phyloP scores from a whole-genome alignment of 1,284 basidiomycete species.

The Exobasidium rhododendri region DNA sequence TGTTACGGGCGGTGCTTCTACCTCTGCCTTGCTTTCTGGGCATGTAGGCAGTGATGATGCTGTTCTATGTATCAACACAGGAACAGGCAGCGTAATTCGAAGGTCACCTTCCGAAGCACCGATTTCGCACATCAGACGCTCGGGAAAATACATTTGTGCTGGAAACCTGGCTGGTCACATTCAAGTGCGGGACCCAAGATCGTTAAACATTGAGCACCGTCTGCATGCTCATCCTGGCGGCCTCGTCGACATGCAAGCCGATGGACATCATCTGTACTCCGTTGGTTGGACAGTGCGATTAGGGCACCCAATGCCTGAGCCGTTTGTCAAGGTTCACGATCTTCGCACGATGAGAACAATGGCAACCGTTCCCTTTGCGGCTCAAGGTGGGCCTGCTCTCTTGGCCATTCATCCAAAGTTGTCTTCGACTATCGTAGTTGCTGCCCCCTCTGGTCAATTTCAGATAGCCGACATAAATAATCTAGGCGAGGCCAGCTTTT shows the following conservation, averaged over 20 bases:
- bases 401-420: constrained; percentile 78
- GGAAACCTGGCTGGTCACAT: constrained; percentile 45
- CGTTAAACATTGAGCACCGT: constrained; percentile 44
- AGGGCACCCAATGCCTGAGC: constrained; percentile 82
- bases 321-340: constrained; percentile 89
- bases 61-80: constrained; percentile 42
- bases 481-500: constrained; percentile 66
- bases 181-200: constrained; percentile 51
- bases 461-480: constrained; percentile 81
- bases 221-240: constrained; percentile 54
- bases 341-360: constrained; percentile 74
- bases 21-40: constrained; percentile 8
- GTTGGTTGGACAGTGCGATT: constrained; percentile 59
- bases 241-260: constrained; percentile 50
- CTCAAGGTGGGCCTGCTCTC: constrained; percentile 77
- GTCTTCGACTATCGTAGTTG: constrained; percentile 72
- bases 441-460: constrained; percentile 81
- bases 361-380: constrained; percentile 74
- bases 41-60: constrained; percentile 29
- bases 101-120: constrained; percentile 41
- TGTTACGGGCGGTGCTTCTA: constrained; percentile 37
- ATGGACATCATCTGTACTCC: constrained; percentile 48
- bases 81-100: constrained; percentile 42
- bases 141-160: constrained; percentile 36
- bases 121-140: constrained; percentile 42